These are phyloP conservation scores for Albugo laibachii DNA, from an alignment of 352 stramenopile genomes.

Conservation along the genomic window DNA sequence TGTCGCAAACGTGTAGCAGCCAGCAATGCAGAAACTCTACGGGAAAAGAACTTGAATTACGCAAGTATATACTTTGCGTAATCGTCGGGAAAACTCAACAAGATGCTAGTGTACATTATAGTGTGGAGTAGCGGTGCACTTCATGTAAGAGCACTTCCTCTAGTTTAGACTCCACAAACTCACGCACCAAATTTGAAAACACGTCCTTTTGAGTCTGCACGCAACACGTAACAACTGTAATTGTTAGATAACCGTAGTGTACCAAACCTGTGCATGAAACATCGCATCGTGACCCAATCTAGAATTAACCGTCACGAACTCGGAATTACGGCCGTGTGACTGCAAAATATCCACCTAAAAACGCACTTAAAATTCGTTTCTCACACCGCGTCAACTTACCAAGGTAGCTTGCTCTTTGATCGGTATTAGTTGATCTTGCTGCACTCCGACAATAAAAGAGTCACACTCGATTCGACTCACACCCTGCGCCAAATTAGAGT, in stretches of 20 bases:
- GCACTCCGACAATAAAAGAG: slow-evolving; percentile 55
- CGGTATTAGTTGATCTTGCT: slow-evolving; percentile 72
- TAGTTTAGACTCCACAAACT: slow-evolving; percentile 51
- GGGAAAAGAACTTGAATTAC: no score
- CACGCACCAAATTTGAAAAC: slow-evolving; percentile 41
- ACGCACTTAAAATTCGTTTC: neutral
- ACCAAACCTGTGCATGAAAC: slow-evolving; percentile 51
- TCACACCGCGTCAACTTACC: slow-evolving; percentile 10
- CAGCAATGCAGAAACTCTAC: no score
- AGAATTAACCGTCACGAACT: slow-evolving; percentile 56
- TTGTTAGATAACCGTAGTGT: slow-evolving; percentile 44
- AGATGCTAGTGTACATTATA: slow-evolving; percentile 1
- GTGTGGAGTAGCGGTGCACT: slow-evolving; percentile 37
- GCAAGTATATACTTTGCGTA: no score
- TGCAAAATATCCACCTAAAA: slow-evolving; percentile 45
- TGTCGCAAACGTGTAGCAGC: no score
- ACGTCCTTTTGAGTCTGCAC: slow-evolving; percentile 57
- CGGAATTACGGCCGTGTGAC: slow-evolving; percentile 39
- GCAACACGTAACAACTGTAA: slow-evolving; percentile 76
- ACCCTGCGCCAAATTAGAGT: slow-evolving; percentile 46
- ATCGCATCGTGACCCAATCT: slow-evolving; percentile 79
- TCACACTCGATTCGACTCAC: slow-evolving; percentile 44
- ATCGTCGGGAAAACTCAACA: no score
- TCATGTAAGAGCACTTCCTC: slow-evolving; percentile 28
- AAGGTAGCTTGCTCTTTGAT: slow-evolving; percentile 65